These are phyloP conservation scores for Solanum habrochaites DNA, from an alignment of 257 asterid genomes.

Conservation along the genomic window DNA sequence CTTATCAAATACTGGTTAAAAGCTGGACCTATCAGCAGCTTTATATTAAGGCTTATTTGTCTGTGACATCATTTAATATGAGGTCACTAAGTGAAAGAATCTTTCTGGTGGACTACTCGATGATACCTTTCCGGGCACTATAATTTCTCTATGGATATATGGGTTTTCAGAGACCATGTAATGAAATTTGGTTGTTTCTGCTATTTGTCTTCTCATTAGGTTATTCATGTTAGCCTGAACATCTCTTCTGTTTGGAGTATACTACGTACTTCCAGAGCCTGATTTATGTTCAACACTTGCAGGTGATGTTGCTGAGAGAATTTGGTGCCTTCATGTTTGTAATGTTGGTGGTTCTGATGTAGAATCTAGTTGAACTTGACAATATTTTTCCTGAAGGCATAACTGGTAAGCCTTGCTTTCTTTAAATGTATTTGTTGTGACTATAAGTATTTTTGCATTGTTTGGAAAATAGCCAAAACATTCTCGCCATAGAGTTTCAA, in stretches of 20 bases:
- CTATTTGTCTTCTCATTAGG: neutral
- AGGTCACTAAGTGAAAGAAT: neutral
- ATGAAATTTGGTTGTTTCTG: neutral
- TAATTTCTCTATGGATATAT: neutral
- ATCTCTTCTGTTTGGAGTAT: neutral
- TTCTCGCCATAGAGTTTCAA: neutral
- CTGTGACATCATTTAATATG: neutral
- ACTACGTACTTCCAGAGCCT: neutral
- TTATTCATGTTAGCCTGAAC: neutral
- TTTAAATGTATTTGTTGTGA: neutral
- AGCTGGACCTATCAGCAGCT: neutral
- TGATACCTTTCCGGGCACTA: neutral
- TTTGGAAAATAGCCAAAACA: neutral
- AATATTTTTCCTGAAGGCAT: neutral
- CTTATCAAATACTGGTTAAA: neutral
- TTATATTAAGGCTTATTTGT: neutral
- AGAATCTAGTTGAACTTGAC: neutral
- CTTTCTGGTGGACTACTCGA: neutral
- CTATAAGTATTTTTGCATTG: neutral
- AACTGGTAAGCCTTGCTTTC: neutral
- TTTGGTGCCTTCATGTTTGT: slow-evolving; percentile 68
- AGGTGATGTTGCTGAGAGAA: slow-evolving; percentile 86
- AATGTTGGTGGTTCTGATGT: slow-evolving; percentile 25
- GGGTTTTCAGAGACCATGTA: neutral
- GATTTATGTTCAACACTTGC: slow-evolving; percentile 6